Evolutionary conservation across 306 rosid species (phyloP).

Genomic region (Cercis canadensis): DNA sequence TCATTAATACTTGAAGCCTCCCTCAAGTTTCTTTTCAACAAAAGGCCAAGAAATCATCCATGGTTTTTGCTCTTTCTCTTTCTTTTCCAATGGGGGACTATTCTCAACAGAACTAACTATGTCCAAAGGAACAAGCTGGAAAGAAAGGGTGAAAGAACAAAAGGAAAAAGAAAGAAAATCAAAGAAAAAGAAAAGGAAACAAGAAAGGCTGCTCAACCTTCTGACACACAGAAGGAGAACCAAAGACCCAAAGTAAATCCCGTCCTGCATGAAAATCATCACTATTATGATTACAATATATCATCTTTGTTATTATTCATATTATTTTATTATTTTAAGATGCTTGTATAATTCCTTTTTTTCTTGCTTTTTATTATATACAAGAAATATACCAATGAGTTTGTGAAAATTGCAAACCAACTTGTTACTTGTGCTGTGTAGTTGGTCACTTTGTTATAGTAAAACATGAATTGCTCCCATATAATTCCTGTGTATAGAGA

Average conservation of each 20-base stretch:
- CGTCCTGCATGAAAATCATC: slow-evolving; percentile 78
- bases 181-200: slow-evolving; percentile 35
- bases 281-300: slow-evolving; percentile 58
- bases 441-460: slow-evolving; percentile 37
- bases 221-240: slow-evolving; percentile 52
- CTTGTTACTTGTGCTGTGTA: slow-evolving; percentile 48
- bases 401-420: slow-evolving; percentile 67
- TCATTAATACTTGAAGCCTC: slow-evolving; percentile 58
- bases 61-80: slow-evolving; percentile 48
- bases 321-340: slow-evolving; percentile 65
- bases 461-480: slow-evolving; percentile 38
- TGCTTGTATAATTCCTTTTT: slow-evolving; percentile 58
- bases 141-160: slow-evolving; percentile 52
- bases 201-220: slow-evolving; percentile 68
- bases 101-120: slow-evolving; percentile 58
- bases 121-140: slow-evolving; percentile 57
- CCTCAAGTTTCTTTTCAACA: slow-evolving; percentile 53
- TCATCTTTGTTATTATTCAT: slow-evolving; percentile 49
- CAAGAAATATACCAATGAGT: slow-evolving; percentile 58
- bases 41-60: slow-evolving; percentile 51
- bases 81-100: slow-evolving; percentile 43
- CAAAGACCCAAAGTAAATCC: slow-evolving; percentile 56
- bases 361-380: slow-evolving; percentile 35
- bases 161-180: slow-evolving; percentile 38
- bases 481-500: slow-evolving; percentile 34